Evolutionary conservation across 2,329 filamentous ascomycete genomes (phyloP).

Genomic region (Zymoseptoria brevis): DNA sequence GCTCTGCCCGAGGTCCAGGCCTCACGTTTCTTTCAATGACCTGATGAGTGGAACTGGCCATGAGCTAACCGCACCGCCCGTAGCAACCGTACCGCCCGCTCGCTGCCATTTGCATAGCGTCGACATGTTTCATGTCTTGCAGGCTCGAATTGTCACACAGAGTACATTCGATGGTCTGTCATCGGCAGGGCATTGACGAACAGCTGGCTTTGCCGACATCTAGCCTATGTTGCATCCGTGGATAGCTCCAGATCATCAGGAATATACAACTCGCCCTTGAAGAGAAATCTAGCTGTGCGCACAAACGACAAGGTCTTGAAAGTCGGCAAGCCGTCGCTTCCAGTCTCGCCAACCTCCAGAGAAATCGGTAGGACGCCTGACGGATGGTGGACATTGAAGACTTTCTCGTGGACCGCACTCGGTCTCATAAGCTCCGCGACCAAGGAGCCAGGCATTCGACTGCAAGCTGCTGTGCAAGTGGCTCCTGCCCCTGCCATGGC

Average conservation of each 20-base stretch:
- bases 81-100: not conserved
- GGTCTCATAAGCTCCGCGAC: conserved; percentile 7
- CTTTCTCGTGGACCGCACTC: conserved; percentile 1
- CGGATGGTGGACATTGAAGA: conserved; percentile 12
- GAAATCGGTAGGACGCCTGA: conserved; percentile 11
- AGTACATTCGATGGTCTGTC: not conserved
- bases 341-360: conserved; percentile 2
- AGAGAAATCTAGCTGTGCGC: conserved; percentile 11
- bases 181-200: too few species aligned
- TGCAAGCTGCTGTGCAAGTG: conserved; percentile 13
- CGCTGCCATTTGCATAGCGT: not conserved
- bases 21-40: not conserved
- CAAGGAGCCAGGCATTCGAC: conserved; percentile 9
- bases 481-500: conserved; percentile 15
- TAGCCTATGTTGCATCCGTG: not conserved
- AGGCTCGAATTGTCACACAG: not conserved
- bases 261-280: conserved; percentile 9
- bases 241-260: conserved; percentile 8
- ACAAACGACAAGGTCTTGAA: conserved; percentile 12
- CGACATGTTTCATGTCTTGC: not conserved
- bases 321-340: conserved; percentile 3
- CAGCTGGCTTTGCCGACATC: not conserved
- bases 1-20: not conserved
- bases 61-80: not conserved
- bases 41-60: not conserved